A percentile compares a stretch with the other conserved stretches of the same genome.
Conservation (phyloP, 139 green algal species). For the Chlamydomonas applanata region DNA sequence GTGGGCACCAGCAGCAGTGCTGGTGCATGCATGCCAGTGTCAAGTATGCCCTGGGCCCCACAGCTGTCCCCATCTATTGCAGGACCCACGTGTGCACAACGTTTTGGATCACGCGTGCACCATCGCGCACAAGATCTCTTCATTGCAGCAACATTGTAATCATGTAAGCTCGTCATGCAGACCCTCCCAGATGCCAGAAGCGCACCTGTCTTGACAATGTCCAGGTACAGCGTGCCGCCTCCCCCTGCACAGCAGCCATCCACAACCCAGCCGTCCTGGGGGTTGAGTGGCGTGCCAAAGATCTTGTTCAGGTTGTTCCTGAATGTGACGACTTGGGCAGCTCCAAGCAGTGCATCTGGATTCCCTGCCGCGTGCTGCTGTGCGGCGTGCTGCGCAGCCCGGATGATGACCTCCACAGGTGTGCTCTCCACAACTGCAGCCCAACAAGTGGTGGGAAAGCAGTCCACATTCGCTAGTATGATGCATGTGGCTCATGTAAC, state of each 20-base stretch:
- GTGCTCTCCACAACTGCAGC: not conserved
- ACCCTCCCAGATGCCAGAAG: not conserved
- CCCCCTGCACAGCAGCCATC: not conserved
- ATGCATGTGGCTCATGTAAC: no score
- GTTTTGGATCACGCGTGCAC: no score
- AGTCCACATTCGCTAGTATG: no score
- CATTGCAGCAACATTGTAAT: no score
- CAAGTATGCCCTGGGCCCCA: no score
- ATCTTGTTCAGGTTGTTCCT: slow-evolving; percentile 39
- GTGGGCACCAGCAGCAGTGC: no score
- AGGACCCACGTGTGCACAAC: no score
- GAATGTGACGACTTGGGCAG: slow-evolving; percentile 13
- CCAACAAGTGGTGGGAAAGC: no score
- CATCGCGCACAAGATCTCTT: no score
- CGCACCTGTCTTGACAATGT: slow-evolving; percentile 22
- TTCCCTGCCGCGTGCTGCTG: not conserved
- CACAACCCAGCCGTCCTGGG: slow-evolving; percentile 17
- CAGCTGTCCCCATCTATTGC: no score
- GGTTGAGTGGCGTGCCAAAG: slow-evolving; percentile 20
- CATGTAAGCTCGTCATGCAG: no score
- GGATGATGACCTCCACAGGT: slow-evolving; percentile 7
- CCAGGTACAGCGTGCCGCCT: slow-evolving; percentile 9
- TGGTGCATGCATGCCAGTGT: no score
- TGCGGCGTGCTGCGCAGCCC: not conserved
- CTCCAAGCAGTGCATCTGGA: not conserved